Base-by-base conservation (phyloP, 257 asterid species). In the Solanum neorickii region DNA sequence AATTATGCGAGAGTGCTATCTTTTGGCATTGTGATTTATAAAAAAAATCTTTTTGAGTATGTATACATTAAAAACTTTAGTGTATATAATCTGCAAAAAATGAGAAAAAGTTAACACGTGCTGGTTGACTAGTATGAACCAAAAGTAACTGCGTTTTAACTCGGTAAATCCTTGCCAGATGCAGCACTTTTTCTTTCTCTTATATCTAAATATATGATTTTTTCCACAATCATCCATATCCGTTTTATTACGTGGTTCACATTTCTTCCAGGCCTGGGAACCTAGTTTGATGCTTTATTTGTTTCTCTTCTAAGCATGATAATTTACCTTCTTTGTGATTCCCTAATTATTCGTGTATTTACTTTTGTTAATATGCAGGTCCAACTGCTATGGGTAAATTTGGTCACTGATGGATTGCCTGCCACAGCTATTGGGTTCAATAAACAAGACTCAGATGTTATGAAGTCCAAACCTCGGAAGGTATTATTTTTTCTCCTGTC, bases 391-490 rank as follows among this genome's bases (percentile, higher is more conserved):
- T 97, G 99, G 99, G 99, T 97, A 89, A 97, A 97, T 92, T 92
- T 97, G 92, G 99, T 97, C 74, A 97, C 99, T 87, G 99, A 97
- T 90, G 99, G 99, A 49, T 92, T 97, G 93, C 99, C 99, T 85
- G 99, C 99, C 87, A 97, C 99, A 87, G 99, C 99, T 59, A 97
- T 97, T 91, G 99, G 99, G 88, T 97, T 97, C 88, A 97, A 97
- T 89, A 97, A 97, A 89, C 99, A 94, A 90, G 99, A 97, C 92
- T 95, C 94, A 33, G 99, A 97, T 92, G 99, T 97, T 83, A 97
- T 97, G 99, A 95, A 93, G 94, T 94, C 98, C 85, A 96, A 97
- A 91, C 99, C 99, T 75, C 99, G 99, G 87, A 97, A 96, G 99
- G 99, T 97, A 90, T 88, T 68, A 78, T 25, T 9, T 78, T 46